Conservation (phyloP, 176 grass and related monocot species). For the Ananas comosus region DNA sequence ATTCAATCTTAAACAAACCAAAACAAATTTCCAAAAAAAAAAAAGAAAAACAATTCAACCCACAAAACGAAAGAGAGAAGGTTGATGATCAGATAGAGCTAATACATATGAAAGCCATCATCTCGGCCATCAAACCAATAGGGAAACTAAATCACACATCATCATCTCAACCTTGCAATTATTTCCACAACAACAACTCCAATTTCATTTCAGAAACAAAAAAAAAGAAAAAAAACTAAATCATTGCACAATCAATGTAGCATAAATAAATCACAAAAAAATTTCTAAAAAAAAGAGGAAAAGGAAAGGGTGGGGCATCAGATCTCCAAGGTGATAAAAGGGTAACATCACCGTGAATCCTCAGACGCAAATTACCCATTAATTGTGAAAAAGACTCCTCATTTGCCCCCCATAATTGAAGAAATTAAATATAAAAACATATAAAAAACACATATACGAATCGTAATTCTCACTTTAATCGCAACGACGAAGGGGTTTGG, state of each 20-base stretch:
- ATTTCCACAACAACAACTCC: neutral
- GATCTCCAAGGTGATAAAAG: conserved; percentile 35
- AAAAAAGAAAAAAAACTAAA: neutral
- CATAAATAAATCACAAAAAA: neutral
- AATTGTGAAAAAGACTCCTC: conserved; percentile 20
- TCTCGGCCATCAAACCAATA: conserved; percentile 34
- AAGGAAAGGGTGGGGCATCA: conserved; percentile 5
- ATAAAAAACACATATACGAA: neutral
- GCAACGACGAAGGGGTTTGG: no score
- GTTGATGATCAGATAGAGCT: conserved; percentile 30
- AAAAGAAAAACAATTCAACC: neutral
- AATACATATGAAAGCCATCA: conserved; percentile 34
- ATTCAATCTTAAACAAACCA: no score
- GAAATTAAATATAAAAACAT: neutral
- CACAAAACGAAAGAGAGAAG: neutral
- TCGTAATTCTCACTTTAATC: neutral
- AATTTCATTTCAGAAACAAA: neutral
- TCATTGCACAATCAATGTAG: neutral
- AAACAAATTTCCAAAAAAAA: no score
- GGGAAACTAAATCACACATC: conserved; percentile 26
- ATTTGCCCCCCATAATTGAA: neutral
- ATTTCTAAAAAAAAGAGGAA: neutral
- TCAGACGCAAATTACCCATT: conserved; percentile 39
- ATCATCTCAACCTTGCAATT: conserved; percentile 14
- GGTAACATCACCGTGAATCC: conserved; percentile 27